Evolutionary conservation across 495 filamentous ascomycete genomes (phyloP), one percentile per base, ranked within the genome.

Genomic region (Saxispiralis lemnorum): DNA sequence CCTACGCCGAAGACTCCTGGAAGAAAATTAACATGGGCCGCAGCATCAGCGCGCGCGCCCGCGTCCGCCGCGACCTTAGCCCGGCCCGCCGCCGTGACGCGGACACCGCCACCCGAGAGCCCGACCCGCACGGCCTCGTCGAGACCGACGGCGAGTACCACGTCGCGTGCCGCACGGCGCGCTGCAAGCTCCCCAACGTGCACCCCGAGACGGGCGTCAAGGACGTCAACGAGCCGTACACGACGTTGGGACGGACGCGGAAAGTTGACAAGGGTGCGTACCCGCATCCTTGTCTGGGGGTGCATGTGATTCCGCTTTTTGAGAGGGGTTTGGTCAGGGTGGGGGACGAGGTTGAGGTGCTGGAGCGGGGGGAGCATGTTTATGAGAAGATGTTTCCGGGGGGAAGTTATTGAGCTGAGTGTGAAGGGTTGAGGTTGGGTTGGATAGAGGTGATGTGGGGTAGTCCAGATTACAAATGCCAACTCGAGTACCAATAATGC

Each of bases 101-200:
- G 4, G 24, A 28, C 24, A 9, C 24, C n/a, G n/a, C n/a, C n/a
- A n/a, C n/a, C n/a, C n/a, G n/a, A n/a, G 46, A 34, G 19, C 32
- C 40, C 3, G 31, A 43, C 31, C n/a, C 38, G 15, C 13, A 49
- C 6, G 34, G 43, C n/a, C 18, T 48, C 9, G 48, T 44, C 14
- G 45, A 52, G 21, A 40, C 31, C 9, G 49, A 52, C 17, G 49
- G 46, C 10, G 49, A 52, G 35, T 73, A 66, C 41, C 59, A 75
- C 52, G 75, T 85, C 12, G 77, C 76, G 3, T 82, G 78, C 56
- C 72, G 81, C 13, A 86, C 81, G 1, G 59, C 58, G 7, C 74
- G 87, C 21, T 94, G 87, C 59, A 77, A 74, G 41, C 57, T 94
- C 43, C 86, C 86, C 5, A 94, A 94, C 53, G 79, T 87, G 1